Evolutionary conservation across 2,329 filamentous ascomycete species (phyloP).

Genomic region (Harringtonia aguacate): DNA sequence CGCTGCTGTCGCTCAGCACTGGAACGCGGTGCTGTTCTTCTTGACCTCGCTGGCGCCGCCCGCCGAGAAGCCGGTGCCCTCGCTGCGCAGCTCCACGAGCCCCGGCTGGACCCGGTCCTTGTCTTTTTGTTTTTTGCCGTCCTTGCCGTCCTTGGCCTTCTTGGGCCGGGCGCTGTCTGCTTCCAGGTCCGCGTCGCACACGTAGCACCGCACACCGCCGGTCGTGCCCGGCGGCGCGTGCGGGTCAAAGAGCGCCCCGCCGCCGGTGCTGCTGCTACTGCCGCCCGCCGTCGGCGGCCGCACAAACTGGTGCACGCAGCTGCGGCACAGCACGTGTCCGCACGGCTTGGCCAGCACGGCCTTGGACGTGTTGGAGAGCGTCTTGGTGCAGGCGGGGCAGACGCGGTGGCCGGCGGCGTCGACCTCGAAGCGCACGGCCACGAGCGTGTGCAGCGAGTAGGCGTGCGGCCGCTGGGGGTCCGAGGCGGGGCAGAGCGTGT

Average conservation of each 20-base stretch:
- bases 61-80: conserved; percentile 87
- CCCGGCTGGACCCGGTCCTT: conserved; percentile 56
- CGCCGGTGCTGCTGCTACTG: conserved; percentile 15
- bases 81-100: conserved; percentile 67
- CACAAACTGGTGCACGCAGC: conserved; percentile 78
- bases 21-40: conserved; percentile 50
- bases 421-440: conserved; percentile 62
- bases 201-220: conserved; percentile 60
- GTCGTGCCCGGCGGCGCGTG: conserved; percentile 39
- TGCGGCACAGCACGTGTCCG: conserved; percentile 82
- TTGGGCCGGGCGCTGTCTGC: conserved; percentile 22
- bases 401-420: conserved; percentile 24
- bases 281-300: conserved; percentile 32
- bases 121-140: conserved; percentile 31
- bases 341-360: conserved; percentile 79
- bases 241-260: conserved; percentile 31
- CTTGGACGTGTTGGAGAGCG: conserved; percentile 69
- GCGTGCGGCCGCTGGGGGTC: conserved; percentile 54
- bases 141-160: conserved; percentile 19
- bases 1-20: no score
- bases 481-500: conserved; percentile 66
- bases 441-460: conserved; percentile 68
- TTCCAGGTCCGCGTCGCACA: conserved; percentile 73
- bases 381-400: conserved; percentile 81
- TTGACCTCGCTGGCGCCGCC: conserved; percentile 76